phyloP scores from a whole-genome alignment of 306 rosid genomes.

The Glycine soja region DNA sequence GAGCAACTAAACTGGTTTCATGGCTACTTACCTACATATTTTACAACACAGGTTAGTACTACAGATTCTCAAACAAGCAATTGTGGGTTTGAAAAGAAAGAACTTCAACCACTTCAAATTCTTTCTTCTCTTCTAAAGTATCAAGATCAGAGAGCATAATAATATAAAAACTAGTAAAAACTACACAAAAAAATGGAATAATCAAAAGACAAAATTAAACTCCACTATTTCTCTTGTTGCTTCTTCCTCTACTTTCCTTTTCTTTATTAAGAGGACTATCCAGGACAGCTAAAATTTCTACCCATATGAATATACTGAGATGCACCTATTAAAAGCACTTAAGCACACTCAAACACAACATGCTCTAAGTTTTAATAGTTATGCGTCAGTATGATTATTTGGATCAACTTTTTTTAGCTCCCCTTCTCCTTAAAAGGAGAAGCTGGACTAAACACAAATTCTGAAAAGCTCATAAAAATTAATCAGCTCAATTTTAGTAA shows the following conservation, averaged over 20 bases:
- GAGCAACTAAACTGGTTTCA: slow-evolving; percentile 90
- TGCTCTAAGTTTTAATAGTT: not conserved
- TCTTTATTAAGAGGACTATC: not conserved
- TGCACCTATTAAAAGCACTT: not conserved
- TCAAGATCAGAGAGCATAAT: slow-evolving; percentile 25
- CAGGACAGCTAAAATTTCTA: not conserved
- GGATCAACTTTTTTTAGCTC: not conserved
- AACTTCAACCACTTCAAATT: slow-evolving; percentile 11
- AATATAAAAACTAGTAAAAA: not conserved
- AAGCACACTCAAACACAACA: not conserved
- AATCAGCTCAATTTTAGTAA: not conserved
- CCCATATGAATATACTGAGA: not conserved
- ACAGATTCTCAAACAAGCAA: slow-evolving; percentile 31
- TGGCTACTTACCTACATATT: slow-evolving; percentile 81
- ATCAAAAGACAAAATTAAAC: slow-evolving; percentile 10
- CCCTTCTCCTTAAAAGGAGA: not conserved
- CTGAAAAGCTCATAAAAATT: not conserved
- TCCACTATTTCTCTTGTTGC: not conserved
- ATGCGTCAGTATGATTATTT: not conserved
- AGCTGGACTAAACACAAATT: not conserved
- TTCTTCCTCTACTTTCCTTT: not conserved
- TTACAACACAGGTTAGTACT: slow-evolving; percentile 48
- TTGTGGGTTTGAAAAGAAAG: slow-evolving; percentile 32
- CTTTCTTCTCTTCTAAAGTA: slow-evolving; percentile 24
- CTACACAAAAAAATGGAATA: not conserved